phyloP scores from a whole-genome alignment of 2,329 filamentous ascomycete species.

The Raffaelea ambrosiae region DNA sequence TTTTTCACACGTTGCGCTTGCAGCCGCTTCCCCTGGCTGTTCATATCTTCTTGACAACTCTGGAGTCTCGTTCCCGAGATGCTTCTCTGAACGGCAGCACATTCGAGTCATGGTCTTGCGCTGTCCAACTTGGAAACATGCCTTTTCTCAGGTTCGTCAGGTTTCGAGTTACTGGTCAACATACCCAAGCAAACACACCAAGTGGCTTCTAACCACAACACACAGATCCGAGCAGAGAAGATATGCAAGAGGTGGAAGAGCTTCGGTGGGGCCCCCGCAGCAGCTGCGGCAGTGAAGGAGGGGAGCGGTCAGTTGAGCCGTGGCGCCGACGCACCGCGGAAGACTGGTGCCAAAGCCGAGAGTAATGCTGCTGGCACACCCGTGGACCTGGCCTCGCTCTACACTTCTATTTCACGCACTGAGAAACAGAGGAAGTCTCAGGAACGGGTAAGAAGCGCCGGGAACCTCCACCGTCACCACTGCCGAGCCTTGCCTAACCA shows the following conservation, averaged over 20 bases:
- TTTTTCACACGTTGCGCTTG: too few relatives aligned
- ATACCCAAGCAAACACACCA: neutral
- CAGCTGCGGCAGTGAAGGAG: neutral
- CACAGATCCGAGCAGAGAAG: conserved; percentile 8
- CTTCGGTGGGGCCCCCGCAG: neutral
- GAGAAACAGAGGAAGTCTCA: conserved; percentile 37
- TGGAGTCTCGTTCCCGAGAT: neutral
- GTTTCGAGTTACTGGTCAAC: neutral
- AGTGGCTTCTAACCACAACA: neutral
- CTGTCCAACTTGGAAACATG: conserved; percentile 30
- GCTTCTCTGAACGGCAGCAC: conserved; percentile 4
- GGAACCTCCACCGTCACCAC: too few relatives aligned
- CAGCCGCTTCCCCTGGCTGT: too few relatives aligned
- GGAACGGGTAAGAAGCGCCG: conserved; percentile 36
- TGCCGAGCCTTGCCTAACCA: too few relatives aligned
- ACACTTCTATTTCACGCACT: conserved; percentile 32
- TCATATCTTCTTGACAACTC: too few relatives aligned
- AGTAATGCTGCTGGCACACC: neutral
- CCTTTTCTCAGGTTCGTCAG: conserved; percentile 24
- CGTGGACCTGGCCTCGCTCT: conserved; percentile 17
- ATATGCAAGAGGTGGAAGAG: conserved; percentile 8
- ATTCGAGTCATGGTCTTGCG: conserved; percentile 28
- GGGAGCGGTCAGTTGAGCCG: neutral
- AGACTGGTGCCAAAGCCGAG: neutral
- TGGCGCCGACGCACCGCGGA: neutral